Base-by-base conservation (phyloP, 257 asterid genomes). In the Solanum okadae region DNA sequence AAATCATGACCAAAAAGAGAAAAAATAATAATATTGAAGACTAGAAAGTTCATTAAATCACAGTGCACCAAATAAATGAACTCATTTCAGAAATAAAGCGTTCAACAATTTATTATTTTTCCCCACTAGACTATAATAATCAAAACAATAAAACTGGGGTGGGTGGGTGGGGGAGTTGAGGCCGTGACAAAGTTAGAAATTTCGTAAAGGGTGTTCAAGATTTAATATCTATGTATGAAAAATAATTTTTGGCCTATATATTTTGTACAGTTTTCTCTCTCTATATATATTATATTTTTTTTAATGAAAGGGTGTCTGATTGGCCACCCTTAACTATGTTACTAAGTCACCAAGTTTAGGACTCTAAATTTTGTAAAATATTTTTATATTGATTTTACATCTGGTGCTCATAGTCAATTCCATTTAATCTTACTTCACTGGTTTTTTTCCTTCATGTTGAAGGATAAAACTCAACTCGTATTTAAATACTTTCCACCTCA, bases 1-100 rank as follows among this genome's bases (percentile, higher is more conserved):
- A 49, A 46, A 81, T 81, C 6, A 81, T 81, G 18, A 81, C 27
- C 85, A 14, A 46, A 81, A 29, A 49, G 18, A 49, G 68, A 81
- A 46, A 27, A 10, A n/a, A 0, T 27, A 16, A 49, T 14, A 15
- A 5, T 49, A 49, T 81, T 18, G 68, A 81, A 46, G 38, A 14
- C 86, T 29, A 18, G 70, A 46, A 46, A 27, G 68, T 81, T 81
- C 86, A 81, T 29, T 25, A 46, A 46, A 79, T 44, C 38, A 44
- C 4, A 27, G 34, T 15, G 85, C 65, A 13, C 38, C 38, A 79
- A 52, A 42, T 16, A 79, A 14, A 78, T 27, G 84, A 22, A 40
- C 35, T 23, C 61, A 38, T 25, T 37, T 18, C 7, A 38, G 35
- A 77, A 38, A 44, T 40, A n/a, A 42, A 79, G 65, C 10, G 38